Base-by-base conservation (phyloP, 768 basidiomycete species). In the Podaxis carcinomalis region DNA sequence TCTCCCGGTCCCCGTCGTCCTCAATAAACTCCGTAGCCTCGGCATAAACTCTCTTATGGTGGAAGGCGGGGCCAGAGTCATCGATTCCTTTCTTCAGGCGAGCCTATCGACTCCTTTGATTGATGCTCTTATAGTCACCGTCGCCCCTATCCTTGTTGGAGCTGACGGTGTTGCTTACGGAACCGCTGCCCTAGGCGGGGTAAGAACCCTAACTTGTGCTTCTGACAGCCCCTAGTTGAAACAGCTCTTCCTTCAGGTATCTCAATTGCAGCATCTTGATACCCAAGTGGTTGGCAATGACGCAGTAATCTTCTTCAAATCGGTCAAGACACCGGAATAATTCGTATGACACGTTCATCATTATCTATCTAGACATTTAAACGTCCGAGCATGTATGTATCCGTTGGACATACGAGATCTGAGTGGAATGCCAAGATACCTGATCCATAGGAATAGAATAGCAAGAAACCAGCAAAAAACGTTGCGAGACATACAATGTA, bases 41-140 rank as follows among this genome's bases (percentile, higher is more conserved):
- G 85, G 83, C 2, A 78, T 96, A 63, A 73, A 74, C 10, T 88
- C 87, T 10, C 75, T 98, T 57, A 99, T 99, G 96, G 91, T 98
- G 5, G 97, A 99, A 76, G 97, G 97, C 56, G 97, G 97, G 14
- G 90, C 93, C 7, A 74, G 76, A 7, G 80, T 99, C 64, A 93
- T 99, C 59, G 77, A 80, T 5, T 86, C 90, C 0, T 92, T 93
- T 74, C 73, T 94, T 13, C 57, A 64, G 6, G 61, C 62, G 19
- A 60, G 65, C 37, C 10, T 58, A 16, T 60, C 62, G 11, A 72
- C 69, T 25, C 68, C 69, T 28, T 62, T 83, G 11, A 79, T 96
- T 4, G 91, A 98, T 70, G 78, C 80, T 11, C 68, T 97, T 19
- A 82, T 98, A 49, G 76, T 98, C 49, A 98, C 97, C 2, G 82